Conservation (phyloP, 1,139 yeast genomes). For the Blastobotrys proliferans region DNA sequence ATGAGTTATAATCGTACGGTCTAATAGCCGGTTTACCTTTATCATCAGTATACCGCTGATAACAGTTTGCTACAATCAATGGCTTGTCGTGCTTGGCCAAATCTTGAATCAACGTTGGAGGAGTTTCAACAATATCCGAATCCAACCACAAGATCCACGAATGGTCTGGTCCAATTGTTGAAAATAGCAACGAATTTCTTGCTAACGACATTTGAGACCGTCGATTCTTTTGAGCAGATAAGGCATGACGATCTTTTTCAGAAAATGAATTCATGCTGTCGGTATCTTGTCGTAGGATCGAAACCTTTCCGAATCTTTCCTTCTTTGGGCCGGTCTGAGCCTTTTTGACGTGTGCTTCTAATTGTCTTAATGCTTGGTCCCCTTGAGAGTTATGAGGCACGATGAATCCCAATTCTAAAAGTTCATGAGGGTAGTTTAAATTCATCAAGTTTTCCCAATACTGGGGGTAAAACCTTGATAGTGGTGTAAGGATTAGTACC, state of each 20-base stretch:
- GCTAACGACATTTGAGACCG: slow-evolving; percentile 91
- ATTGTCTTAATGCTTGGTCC: slow-evolving; percentile 62
- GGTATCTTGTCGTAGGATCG: slow-evolving; percentile 87
- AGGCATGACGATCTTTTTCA: slow-evolving; percentile 71
- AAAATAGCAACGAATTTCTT: slow-evolving; percentile 81
- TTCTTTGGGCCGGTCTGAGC: slow-evolving; percentile 55
- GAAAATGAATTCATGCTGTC: slow-evolving; percentile 54
- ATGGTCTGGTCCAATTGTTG: slow-evolving; percentile 85
- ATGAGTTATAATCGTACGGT: slow-evolving; percentile 92
- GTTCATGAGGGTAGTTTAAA: slow-evolving; percentile 76
- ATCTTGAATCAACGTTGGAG: slow-evolving; percentile 77
- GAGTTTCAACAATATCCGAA: slow-evolving; percentile 88
- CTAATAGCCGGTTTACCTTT: slow-evolving; percentile 59
- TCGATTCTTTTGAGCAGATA: slow-evolving; percentile 81
- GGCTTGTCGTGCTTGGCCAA: slow-evolving; percentile 83
- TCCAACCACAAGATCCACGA: slow-evolving; percentile 97
- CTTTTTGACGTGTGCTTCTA: slow-evolving; percentile 72
- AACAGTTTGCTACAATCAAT: slow-evolving; percentile 86
- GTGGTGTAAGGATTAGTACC: slow-evolving; percentile 80
- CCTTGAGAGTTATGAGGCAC: slow-evolving; percentile 80
- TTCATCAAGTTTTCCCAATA: slow-evolving; percentile 82
- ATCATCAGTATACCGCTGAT: slow-evolving; percentile 65
- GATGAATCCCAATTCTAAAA: slow-evolving; percentile 85
- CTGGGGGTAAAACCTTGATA: slow-evolving; percentile 75
- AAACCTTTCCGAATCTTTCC: slow-evolving; percentile 68